These are phyloP conservation scores for Claviceps sp. DNA, from an alignment of 2,329 filamentous ascomycete species.

Conservation along the genomic window DNA sequence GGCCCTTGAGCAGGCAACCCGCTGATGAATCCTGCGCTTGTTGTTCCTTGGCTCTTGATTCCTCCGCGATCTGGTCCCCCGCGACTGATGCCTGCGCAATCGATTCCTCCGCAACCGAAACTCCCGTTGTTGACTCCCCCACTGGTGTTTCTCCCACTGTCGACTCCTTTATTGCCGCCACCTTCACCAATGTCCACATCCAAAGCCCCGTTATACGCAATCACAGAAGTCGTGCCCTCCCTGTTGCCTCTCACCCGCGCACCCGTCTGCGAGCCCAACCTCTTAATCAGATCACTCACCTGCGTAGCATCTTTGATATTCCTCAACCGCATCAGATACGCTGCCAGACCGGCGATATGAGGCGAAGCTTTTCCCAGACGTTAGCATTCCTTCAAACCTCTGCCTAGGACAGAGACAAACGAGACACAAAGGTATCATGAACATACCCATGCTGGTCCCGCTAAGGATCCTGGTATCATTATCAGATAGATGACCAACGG, in stretches of 20 bases:
- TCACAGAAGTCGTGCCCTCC: constrained; percentile 33
- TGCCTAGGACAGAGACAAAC: too few species aligned
- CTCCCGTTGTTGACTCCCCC: not conserved
- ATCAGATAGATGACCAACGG: constrained; percentile 36
- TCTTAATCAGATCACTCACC: constrained; percentile 36
- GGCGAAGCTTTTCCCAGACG: constrained; percentile 35
- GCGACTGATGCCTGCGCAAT: not conserved
- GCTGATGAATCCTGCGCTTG: too few species aligned
- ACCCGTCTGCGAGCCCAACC: constrained; percentile 34
- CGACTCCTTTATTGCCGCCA: not conserved
- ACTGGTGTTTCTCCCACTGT: not conserved
- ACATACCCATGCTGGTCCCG: constrained; percentile 43
- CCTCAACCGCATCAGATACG: constrained; percentile 51
- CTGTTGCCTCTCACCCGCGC: constrained; percentile 29
- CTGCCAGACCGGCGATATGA: constrained; percentile 53
- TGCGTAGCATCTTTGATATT: constrained; percentile 24
- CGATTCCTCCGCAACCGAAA: not conserved
- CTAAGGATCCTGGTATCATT: constrained; percentile 31
- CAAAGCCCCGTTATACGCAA: constrained; percentile 42
- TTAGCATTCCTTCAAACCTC: not conserved
- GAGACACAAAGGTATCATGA: not conserved
- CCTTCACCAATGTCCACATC: constrained; percentile 5
- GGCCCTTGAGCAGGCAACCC: too few species aligned
- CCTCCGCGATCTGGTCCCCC: not conserved
- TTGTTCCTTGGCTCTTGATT: not conserved